Evolutionary conservation across 2,329 filamentous ascomycete genomes (phyloP), one percentile per base, ranked within the genome.

Genomic region (Drechslera avenae): DNA sequence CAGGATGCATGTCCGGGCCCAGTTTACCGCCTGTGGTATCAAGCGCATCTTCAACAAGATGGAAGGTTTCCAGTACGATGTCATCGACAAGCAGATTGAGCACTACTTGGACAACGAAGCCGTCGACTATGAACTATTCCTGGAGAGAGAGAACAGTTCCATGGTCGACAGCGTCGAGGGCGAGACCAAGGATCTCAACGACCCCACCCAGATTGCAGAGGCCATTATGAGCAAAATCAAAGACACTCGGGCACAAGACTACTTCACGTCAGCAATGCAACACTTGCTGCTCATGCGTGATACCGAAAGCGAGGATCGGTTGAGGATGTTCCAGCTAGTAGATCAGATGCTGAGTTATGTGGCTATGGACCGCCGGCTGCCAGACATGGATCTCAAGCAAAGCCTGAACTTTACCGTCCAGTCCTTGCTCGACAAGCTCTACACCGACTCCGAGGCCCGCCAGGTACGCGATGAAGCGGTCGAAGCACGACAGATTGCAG

Each of bases 301-400:
- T 68, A 94, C 91, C 59, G 91, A 95, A 64, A 88, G 89, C 40
- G 94, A 97, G 70, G 94, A 99, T 74, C 86, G 91, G 12, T 77
- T 97, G 55, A 87, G 91, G 40, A 94, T 97, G 88, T 99, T 97
- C 76, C 94, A 97, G 78, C 84, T 99, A 21, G 92, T 97, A 21
- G 94, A 99, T 75, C 88, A 90, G n/a, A 97, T 97, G 91, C 85
- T 99, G 60, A 96, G 91, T 75, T 97, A 97, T 74, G 93, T 99
- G 56, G 93, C 93, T 64, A 99, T 99, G 93, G 94, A 99, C 74
- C 85, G 94, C 68, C 84, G 94, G 57, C 76, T 97, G 59, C 94
- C 94, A 32, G 93, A 99, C 74, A 93, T 97, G 86, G 94, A 99
- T 73, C 83, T 99, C 52, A 97, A 97, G 78, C 93, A 97, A 74